Conservation (phyloP, 192 early-diverging fungal species). For the Paraglomus occultum region DNA sequence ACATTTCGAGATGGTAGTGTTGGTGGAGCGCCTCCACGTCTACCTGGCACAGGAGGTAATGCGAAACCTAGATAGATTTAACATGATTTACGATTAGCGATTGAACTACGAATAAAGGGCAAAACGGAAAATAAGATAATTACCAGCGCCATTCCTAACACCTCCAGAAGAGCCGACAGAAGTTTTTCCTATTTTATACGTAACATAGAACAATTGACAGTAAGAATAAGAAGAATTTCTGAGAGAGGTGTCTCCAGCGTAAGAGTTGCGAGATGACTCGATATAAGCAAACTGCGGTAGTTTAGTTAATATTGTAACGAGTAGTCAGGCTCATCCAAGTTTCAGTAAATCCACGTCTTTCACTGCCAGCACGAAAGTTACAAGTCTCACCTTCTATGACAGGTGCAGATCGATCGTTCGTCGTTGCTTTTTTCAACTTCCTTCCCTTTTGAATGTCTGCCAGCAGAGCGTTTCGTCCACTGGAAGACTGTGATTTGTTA, state of each 20-base stretch:
- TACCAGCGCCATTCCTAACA: constrained; percentile 17
- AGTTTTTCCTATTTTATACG: constrained; percentile 4
- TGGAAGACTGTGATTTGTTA: constrained; percentile 29
- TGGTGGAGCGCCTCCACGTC: constrained; percentile 24
- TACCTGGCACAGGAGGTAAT: constrained; percentile 23
- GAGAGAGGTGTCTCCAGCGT: neutral
- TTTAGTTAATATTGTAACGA: neutral
- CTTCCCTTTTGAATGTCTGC: constrained; percentile 72
- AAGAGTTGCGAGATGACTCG: neutral
- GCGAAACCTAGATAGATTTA: constrained; percentile 16
- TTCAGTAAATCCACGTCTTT: no score
- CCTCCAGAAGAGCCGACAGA: constrained; percentile 35
- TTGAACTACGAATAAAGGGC: neutral
- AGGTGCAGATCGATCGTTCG: constrained; percentile 71
- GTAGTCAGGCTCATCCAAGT: no score
- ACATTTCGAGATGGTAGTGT: neutral
- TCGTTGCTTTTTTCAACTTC: constrained; percentile 63
- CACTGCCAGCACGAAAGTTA: neutral
- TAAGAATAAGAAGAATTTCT: neutral
- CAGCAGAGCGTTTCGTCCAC: constrained; percentile 57
- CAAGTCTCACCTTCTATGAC: constrained; percentile 40
- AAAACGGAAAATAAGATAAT: constrained; percentile 15
- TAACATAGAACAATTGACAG: neutral
- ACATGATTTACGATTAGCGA: neutral
- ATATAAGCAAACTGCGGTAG: neutral